phyloP scores from a whole-genome alignment of 805 yeast species.

The Kluyveromyces nonfermentans region DNA sequence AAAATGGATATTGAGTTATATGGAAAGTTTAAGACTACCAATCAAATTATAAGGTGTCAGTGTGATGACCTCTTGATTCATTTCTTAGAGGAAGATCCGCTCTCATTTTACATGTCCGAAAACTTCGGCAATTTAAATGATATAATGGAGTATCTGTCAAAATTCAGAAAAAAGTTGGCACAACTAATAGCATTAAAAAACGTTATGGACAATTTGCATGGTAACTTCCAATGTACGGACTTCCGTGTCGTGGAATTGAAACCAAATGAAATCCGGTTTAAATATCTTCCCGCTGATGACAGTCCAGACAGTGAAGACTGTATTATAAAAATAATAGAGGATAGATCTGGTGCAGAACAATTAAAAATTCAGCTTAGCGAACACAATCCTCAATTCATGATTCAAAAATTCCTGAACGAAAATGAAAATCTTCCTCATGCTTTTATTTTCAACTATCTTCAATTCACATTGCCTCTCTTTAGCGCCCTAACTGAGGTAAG shows the following conservation, averaged over 20 bases:
- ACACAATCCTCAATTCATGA: constrained; percentile 27
- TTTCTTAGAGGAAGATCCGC: constrained; percentile 18
- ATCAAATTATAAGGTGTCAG: constrained; percentile 22
- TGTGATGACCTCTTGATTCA: constrained; percentile 24
- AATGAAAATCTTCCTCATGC: constrained; percentile 22
- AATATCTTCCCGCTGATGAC: constrained; percentile 20
- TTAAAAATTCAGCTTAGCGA: constrained; percentile 23
- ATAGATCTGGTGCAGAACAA: constrained; percentile 22
- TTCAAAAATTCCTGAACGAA: constrained; percentile 25
- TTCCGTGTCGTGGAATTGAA: constrained; percentile 25
- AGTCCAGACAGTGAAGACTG: constrained; percentile 23
- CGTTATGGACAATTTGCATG: constrained; percentile 27
- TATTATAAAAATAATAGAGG: constrained; percentile 23
- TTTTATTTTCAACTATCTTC: constrained; percentile 27
- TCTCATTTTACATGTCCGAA: constrained; percentile 24
- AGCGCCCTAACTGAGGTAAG: constrained; percentile 13
- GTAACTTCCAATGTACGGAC: constrained; percentile 25
- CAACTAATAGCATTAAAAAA: constrained; percentile 27
- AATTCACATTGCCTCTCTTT: constrained; percentile 27
- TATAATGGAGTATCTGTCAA: constrained; percentile 19
- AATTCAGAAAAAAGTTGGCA: constrained; percentile 25
- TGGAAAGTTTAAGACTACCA: constrained; percentile 26
- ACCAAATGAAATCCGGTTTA: constrained; percentile 28
- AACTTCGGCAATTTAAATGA: constrained; percentile 18
- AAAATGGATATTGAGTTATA: constrained; percentile 22